Base-by-base conservation (phyloP, 768 basidiomycete species). In the Pleurotus pulmonarius region DNA sequence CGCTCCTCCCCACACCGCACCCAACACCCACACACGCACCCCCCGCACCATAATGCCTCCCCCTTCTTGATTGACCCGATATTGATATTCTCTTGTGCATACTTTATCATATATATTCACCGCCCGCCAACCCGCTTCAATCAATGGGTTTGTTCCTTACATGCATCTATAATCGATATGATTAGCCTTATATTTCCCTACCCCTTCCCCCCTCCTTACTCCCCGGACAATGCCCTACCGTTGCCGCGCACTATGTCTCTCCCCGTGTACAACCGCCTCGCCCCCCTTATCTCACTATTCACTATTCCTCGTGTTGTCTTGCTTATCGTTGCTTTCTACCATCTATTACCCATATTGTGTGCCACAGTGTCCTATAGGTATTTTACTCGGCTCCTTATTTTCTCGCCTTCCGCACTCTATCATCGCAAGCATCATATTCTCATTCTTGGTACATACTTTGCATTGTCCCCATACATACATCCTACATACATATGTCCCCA, bases 241-340 rank as follows among this genome's bases (percentile, higher is more conserved):
- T n/a, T n/a, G 25, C 48, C 26, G n/a, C 46, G 7, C 22, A 15
- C 16, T 24, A 15, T 47, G 18, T 15, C 13, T 25, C 6, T 26
- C n/a, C 46, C 48, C 29, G 15, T 47, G 46, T 47, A 47, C 22
- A 18, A 16, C 46, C 9, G n/a, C 46, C 46, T 20, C 16, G 13
- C 46, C 8, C 18, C 22, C 20, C 13, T 16, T 7, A 44, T 16
- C 41, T 44, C 20, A 20, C 20, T 20, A 20, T 20, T 20, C 20
- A 20, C 41, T n/a, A 24, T 29, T 16, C 48, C 48, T 34, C 25
- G 15, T 49, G 48, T 49, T 49, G 48, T 49, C 48, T 49, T 49
- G 48, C 26, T 34, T 49, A 49, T 29, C 37, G 48, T 38, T 49
- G n/a, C 29, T 49, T 49, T n/a, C 29, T 34, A 49, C 16, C 48